Base-by-base conservation (phyloP, 257 asterid species). In the Solanum bulbocastanum region DNA sequence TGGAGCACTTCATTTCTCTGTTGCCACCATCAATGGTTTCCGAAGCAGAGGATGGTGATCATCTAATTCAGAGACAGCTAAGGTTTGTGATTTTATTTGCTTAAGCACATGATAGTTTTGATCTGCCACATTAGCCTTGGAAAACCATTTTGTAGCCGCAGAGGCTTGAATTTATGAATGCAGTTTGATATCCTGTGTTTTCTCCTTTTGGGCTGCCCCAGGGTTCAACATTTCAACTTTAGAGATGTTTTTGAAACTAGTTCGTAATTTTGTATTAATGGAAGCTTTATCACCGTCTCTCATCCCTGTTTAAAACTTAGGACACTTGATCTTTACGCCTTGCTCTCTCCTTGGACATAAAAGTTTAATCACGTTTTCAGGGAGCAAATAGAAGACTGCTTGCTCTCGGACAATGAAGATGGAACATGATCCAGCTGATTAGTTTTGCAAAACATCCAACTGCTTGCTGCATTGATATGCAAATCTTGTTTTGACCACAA, bases 341-440 rank as follows among this genome's bases (percentile, higher is more conserved):
- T 83, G 30, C 78, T 42, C 72, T 86, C 52, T 87, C n/a, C 42
- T 74, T 36, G 20, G 22, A 12, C 4, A 39, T 76, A 76, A 76
- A 81, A 16, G 66, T 5, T 27, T 46, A 46, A 46, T 81, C 23
- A 6, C 40, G 27, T 33, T 71, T 37, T 49, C 94, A 95, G 98
- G 92, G 95, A 91, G 89, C 95, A 95, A 85, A 92, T 95, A 88
- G 95, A 94, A 92, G 97, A 95, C 86, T 93, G 89, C 89, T 90
- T 94, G 89, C 90, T 94, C 89, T 94, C 95, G 25, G 98, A 94
- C 84, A 88, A 92, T 1, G 96, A 94, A 78, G 97, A 94, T 84
- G 94, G 90, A 66, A 88, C 90, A 87, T 94, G 89, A 93, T 60
- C 87, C 23, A 6, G 39, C 49, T 75, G 49, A 76, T n/a, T 76